Conservation (phyloP, 805 yeast genomes). For the Cyberlindnera xylosilytica region DNA sequence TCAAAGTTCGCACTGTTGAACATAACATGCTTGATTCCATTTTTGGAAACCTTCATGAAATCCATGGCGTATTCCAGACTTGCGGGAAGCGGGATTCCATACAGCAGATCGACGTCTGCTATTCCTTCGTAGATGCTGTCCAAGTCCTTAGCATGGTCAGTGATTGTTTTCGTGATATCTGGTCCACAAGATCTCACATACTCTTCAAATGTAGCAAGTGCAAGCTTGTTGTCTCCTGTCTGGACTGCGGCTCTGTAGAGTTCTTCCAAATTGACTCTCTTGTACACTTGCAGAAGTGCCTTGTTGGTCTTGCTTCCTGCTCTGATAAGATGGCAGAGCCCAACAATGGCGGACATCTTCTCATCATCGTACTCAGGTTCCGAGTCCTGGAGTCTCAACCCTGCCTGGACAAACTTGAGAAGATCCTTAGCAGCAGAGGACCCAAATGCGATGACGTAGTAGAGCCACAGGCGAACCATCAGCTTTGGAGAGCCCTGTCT, state of each 20-base stretch:
- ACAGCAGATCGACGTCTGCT: slow-evolving; percentile 59
- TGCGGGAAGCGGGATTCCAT: slow-evolving; percentile 62
- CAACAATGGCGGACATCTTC: slow-evolving; percentile 17
- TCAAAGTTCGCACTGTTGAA: slow-evolving; percentile 60
- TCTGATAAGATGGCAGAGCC: slow-evolving; percentile 28
- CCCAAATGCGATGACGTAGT: slow-evolving; percentile 20
- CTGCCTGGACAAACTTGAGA: slow-evolving; percentile 6
- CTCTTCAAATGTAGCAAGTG: slow-evolving; percentile 36
- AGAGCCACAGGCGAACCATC: slow-evolving; percentile 29
- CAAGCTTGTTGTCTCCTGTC: slow-evolving; percentile 28
- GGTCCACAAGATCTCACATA: slow-evolving; percentile 7
- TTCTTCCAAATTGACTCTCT: slow-evolving; percentile 17
- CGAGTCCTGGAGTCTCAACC: neutral
- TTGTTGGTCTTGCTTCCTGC: slow-evolving; percentile 16
- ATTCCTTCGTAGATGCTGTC: slow-evolving; percentile 30
- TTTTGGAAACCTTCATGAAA: slow-evolving; percentile 33
- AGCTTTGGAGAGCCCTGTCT: slow-evolving; percentile 27
- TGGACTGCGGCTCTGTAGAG: slow-evolving; percentile 26
- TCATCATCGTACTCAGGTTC: neutral
- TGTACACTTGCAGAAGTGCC: slow-evolving; percentile 2
- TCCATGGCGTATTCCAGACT: slow-evolving; percentile 49
- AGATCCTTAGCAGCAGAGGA: slow-evolving; percentile 16
- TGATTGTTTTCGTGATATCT: too few relatives aligned
- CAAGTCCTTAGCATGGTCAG: too few relatives aligned
- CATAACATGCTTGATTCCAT: slow-evolving; percentile 40